Base-by-base conservation (phyloP, 345 rosid genomes). In the Arabidopsis suecica region DNA sequence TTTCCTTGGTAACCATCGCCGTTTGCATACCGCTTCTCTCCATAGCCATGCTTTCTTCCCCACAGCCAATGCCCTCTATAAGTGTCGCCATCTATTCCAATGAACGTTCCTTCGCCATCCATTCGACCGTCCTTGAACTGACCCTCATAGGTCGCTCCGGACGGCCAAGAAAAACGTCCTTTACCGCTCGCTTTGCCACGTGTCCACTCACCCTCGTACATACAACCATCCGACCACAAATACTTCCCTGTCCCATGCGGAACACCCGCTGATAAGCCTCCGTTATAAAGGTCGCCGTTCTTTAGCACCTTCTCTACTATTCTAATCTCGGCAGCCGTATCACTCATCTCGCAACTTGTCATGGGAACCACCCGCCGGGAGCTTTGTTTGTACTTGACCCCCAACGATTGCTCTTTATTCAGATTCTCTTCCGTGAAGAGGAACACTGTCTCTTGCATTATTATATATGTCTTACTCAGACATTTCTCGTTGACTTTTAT, bases 121-220 rank as follows among this genome's bases (percentile, higher is more conserved):
- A 88, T 88, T 14, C 80, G 75, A 16, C 96, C 96, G 16, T 78
- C 81, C 71, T 71, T 83, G 80, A 88, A 90, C 16, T 84, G 83
- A 6, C 96, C 96, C 74, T 90, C 89, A 57, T 85, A 90, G 3
- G 87, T 84, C 0, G 96, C 93, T 2, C 93, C 93, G 0, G 93
- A 85, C 0, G 96, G 91, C 96, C 96, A 88, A 2, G 91, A 84
- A 73, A 88, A 90, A 66, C 83, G 81, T 3, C 96, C 96, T 28
- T 75, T 79, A 7, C 96, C 93, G 13, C 73, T 71, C 20, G 89
- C 85, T 71, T 68, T 87, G 16, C 93, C 93, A 30, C 69, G 66
- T 69, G 61, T 60, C 96, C 96, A 90, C 54, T 86, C 86, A 0
- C 96, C 93, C 34, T 84, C 86, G 73, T 88, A 88, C 89, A 90